Base-by-base conservation (phyloP, 352 stramenopile species). In the Pythium brachiatum region DNA sequence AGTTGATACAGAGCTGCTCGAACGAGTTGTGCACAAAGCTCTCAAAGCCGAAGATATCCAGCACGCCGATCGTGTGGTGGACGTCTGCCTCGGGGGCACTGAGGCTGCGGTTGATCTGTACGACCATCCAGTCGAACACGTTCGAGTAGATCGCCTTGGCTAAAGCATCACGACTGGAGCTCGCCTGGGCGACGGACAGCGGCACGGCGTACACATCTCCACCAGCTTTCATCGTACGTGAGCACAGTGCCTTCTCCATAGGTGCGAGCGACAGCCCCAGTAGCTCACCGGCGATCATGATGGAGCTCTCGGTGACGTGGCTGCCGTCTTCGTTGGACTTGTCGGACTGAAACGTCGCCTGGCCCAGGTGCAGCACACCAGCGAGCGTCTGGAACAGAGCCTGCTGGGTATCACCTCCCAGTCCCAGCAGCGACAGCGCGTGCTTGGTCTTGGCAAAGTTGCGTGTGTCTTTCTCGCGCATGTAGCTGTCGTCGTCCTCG, bases 1-100 rank as follows among this genome's bases (percentile, higher is more conserved):
- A 98, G 76, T 98, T 98, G 66, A 98, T 98, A 69, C 92, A 98
- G 8, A 96, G 62, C 54, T 98, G 96, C 72, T 99, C 96, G 60
- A 98, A 98, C 57, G 88, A 91, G 68, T 97, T 97, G 15, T 83
- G 87, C 53, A 89, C 79, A 44, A 97, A 97, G 51, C 90, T 86
- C 69, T 97, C 91, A 65, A 97, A 97, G 11, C 91, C 91, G 50
- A 97, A 97, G 60, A 97, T 97, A 64, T 97, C 91, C 9, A 97
- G 67, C 64, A 98, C 95, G 8, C 93, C 91, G 55, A 98, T 98
- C 53, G 96, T 95, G 23, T 88, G 79, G 7, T 70, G 64, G 6
- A 66, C 68, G 8, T 76, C 66, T 21, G 69, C 75, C 7, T 66
- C 78, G 31, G 79, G 73, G 7, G 89, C 86, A 31, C 84, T 82